Conservation (phyloP, 179 eudicot species). For the Spinacia oleracea region DNA sequence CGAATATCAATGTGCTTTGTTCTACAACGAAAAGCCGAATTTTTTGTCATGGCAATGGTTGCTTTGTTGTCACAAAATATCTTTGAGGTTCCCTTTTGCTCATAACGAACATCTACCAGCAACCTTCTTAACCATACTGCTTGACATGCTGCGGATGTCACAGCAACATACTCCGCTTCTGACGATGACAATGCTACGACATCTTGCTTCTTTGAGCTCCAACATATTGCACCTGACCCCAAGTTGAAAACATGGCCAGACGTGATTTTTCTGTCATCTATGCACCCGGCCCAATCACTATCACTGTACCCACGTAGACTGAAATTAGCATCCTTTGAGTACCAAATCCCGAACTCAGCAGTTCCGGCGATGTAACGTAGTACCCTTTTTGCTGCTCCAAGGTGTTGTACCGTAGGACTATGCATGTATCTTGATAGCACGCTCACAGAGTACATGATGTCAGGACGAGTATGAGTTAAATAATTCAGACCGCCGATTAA, state of each 20-base stretch:
- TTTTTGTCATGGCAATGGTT: background rate
- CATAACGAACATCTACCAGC: background rate
- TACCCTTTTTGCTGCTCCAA: background rate
- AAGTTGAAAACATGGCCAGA: background rate
- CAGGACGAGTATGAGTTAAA: too few species aligned
- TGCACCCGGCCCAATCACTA: conserved; percentile 16
- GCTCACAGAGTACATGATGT: too few species aligned
- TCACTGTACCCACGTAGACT: conserved; percentile 12
- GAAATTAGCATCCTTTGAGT: background rate
- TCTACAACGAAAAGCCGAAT: background rate
- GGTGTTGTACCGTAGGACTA: too few species aligned
- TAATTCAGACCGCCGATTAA: background rate
- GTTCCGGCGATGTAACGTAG: background rate
- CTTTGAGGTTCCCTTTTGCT: background rate
- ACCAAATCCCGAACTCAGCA: background rate
- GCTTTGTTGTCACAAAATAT: background rate
- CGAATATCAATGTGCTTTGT: background rate
- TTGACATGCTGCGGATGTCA: background rate
- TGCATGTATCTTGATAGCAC: too few species aligned
- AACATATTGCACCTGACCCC: background rate
- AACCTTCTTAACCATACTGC: background rate
- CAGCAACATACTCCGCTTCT: background rate
- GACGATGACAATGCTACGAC: background rate
- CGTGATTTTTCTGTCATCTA: background rate
- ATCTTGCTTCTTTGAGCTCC: background rate